phyloP scores from a whole-genome alignment of 2,329 filamentous ascomycete genomes.

The Curvularia sp. region DNA sequence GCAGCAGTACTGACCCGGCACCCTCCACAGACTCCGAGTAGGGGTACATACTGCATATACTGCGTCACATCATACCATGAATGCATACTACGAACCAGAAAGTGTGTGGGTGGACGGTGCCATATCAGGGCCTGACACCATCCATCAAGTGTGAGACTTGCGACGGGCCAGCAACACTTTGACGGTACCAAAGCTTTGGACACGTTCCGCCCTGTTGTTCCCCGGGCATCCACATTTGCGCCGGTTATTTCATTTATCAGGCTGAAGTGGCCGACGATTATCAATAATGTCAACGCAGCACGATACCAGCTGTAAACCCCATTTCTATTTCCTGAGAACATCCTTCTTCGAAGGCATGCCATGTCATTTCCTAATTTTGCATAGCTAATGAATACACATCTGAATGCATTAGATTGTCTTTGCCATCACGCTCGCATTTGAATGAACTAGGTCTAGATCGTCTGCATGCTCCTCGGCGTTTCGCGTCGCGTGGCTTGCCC shows the following conservation, averaged over 20 bases:
- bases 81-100: neutral
- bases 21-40: neutral
- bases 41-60: neutral
- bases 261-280: conserved; percentile 1
- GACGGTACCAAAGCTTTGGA: conserved; percentile 4
- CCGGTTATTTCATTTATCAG: conserved; percentile 5
- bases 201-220: neutral
- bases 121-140: neutral
- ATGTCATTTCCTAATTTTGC: neutral
- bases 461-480: neutral
- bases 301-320: conserved; percentile 1
- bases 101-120: neutral
- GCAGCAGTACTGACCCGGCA: neutral
- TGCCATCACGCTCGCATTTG: neutral
- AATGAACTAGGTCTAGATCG: neutral
- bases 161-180: conserved; percentile 7
- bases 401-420: neutral
- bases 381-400: neutral
- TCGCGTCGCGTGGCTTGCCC: neutral
- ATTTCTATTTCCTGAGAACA: neutral
- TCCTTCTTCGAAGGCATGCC: neutral
- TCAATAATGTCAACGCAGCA: conserved; percentile 7
- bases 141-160: neutral
- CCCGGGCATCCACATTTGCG: conserved; percentile 6
- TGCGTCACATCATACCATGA: neutral